phyloP scores from a whole-genome alignment of 1,284 basidiomycete species.

The Peniophora sp. region DNA sequence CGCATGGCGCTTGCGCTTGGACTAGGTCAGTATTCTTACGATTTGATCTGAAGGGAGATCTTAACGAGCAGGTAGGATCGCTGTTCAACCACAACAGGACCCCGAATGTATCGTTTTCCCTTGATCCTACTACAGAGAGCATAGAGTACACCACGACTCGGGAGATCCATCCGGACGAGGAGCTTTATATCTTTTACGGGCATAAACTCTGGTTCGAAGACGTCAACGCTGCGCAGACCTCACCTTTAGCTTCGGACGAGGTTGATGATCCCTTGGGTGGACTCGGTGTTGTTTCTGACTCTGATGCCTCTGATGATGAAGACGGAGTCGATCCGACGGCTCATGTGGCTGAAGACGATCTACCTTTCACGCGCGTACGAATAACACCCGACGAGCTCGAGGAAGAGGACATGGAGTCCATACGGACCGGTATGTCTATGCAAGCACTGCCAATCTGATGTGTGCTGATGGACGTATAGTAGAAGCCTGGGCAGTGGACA shows the following conservation, averaged over 20 bases:
- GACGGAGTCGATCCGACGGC: constrained; percentile 27
- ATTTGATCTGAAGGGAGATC: not conserved
- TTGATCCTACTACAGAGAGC: constrained; percentile 46
- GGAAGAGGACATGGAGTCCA: constrained; percentile 47
- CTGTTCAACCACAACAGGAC: constrained; percentile 70
- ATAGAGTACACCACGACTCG: constrained; percentile 62
- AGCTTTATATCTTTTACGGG: constrained; percentile 77
- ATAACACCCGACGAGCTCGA: constrained; percentile 45
- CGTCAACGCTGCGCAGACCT: constrained; percentile 17
- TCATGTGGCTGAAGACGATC: constrained; percentile 41
- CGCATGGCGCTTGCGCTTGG: constrained; percentile 85
- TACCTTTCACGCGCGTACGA: constrained; percentile 58
- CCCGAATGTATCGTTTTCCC: constrained; percentile 67
- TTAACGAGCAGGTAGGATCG: constrained; percentile 41
- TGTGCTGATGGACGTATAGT: constrained; percentile 26
- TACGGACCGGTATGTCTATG: constrained; percentile 42
- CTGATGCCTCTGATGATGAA: constrained; percentile 19
- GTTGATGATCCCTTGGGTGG: constrained; percentile 40
- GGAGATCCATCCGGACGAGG: constrained; percentile 51
- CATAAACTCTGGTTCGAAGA: constrained; percentile 58
- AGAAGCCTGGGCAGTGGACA: constrained; percentile 79
- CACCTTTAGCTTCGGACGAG: constrained; percentile 5
- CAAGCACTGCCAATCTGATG: constrained; percentile 2
- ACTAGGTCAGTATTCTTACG: constrained; percentile 49
- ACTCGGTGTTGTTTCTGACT: constrained; percentile 23